phyloP scores from a whole-genome alignment of 805 yeast genomes.

The Schwanniomyces occidentalis region DNA sequence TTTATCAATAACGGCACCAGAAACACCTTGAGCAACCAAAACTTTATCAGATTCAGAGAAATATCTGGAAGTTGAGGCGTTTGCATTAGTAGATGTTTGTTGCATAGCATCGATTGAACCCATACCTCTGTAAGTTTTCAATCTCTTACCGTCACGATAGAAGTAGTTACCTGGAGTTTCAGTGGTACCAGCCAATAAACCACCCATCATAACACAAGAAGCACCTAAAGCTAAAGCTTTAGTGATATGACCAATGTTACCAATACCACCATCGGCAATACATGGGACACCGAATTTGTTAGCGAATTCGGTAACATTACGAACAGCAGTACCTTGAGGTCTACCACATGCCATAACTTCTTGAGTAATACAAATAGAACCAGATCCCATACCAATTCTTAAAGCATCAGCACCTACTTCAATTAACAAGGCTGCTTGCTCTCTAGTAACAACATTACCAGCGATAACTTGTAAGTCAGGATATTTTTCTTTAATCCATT shows the following conservation, averaged over 20 bases:
- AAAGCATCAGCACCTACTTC: slow-evolving; percentile 97
- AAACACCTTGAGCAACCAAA: slow-evolving; percentile 98
- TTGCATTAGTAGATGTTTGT: slow-evolving; percentile 81
- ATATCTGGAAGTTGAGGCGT: slow-evolving; percentile 97
- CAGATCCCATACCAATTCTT: slow-evolving; percentile 99
- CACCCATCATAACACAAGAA: slow-evolving; percentile 98
- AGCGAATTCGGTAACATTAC: slow-evolving; percentile 90
- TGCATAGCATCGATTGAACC: slow-evolving; percentile 99
- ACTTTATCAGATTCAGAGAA: slow-evolving; percentile 95
- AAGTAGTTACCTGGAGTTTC: slow-evolving; percentile 99
- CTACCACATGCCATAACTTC: slow-evolving; percentile 99
- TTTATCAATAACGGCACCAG: slow-evolving; percentile 95
- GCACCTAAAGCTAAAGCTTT: slow-evolving; percentile 98
- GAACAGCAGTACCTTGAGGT: slow-evolving; percentile 99
- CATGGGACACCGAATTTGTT: slow-evolving; percentile 96
- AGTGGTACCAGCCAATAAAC: slow-evolving; percentile 96
- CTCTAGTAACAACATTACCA: slow-evolving; percentile 98
- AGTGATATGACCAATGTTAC: slow-evolving; percentile 96
- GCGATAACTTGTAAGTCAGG: slow-evolving; percentile 88
- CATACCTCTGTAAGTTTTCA: slow-evolving; percentile 98
- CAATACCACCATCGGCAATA: slow-evolving; percentile 99
- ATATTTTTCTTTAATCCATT: slow-evolving; percentile 80
- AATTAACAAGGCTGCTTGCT: slow-evolving; percentile 94
- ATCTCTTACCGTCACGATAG: slow-evolving; percentile 96
- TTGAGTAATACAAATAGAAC: slow-evolving; percentile 98